Base-by-base conservation (phyloP, 164 flowering plant species). In the Brasenia schreberi region DNA sequence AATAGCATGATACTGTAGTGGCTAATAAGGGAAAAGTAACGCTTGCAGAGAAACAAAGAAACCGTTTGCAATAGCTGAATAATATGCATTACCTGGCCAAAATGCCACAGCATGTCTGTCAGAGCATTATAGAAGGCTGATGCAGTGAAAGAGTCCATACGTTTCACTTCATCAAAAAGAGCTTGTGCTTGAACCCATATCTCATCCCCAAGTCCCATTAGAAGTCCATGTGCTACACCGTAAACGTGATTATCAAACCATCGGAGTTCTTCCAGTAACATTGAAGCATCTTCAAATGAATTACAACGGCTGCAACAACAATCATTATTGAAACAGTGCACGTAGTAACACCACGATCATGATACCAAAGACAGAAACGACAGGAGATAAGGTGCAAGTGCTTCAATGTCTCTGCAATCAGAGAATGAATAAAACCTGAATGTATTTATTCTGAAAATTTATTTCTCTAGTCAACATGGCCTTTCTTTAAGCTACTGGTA, bases 31-130 rank as follows among this genome's bases (percentile, higher is more conserved):
- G 27, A 23, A 23, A 23, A 23, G 27, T 23, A 23, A 23, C 27
- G 27, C 27, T 23, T 23, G 27, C 27, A 23, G 27, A 23, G 27
- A 23, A 23, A 23, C 27, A 23, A 23, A 23, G 27, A 23, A 23
- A 23, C 62, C 27, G n/a, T n/a, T n/a, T 1, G 62, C n/a, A 60
- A 60, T 60, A 60, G 12, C 11, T 45, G 53, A 60, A 64, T 18
- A 52, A 62, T 72, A 23, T 23, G 27, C 62, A 65, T 69, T 74
- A 94, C 99, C 95, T 94, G 99, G 70, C 94, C 99, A 74, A 91
- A 91, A 80, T 94, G 96, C 99, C 99, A 94, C 5, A 94, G 81
- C 91, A 94, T 84, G 77, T 94, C 99, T 45, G 99, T 94, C 66
- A 94, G 79, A 70, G 99, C 97, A 79, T 94, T 94, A 74, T 91